phyloP scores from a whole-genome alignment of 1,139 yeast species.

The Nadsonia starkeyi-henricii region DNA sequence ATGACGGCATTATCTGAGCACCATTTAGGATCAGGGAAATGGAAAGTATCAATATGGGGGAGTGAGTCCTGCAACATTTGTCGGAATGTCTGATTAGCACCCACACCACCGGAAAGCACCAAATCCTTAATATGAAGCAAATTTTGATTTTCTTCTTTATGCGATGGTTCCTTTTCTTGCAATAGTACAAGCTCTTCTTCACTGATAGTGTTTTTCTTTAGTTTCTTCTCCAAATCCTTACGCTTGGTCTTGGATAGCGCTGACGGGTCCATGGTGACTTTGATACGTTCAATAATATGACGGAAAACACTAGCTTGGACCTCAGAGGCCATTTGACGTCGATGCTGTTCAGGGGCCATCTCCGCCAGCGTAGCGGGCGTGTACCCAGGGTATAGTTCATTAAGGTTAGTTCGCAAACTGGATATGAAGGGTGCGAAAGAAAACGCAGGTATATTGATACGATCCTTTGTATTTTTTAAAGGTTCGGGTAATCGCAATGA shows the following conservation, averaged over 20 bases:
- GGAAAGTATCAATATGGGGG: constrained; percentile 17
- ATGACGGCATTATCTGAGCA: constrained; percentile 94
- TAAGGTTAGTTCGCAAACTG: constrained; percentile 4
- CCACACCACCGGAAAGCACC: constrained; percentile 91
- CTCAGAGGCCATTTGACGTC: constrained; percentile 35
- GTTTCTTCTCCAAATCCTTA: background rate
- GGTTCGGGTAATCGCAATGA: background rate
- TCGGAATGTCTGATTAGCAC: constrained; percentile 55
- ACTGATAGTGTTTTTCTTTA: background rate
- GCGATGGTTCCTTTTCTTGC: no score
- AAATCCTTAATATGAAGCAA: constrained; percentile 6
- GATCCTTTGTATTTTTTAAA: background rate
- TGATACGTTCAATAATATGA: constrained; percentile 35
- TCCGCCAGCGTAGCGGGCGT: background rate
- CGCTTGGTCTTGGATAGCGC: background rate
- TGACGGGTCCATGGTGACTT: background rate
- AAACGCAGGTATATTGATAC: constrained; percentile 4
- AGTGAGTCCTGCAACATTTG: constrained; percentile 24
- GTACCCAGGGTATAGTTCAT: background rate
- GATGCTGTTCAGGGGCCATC: constrained; percentile 12
- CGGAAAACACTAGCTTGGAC: constrained; percentile 54
- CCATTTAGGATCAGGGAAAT: constrained; percentile 52
- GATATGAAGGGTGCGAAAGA: constrained; percentile 66
- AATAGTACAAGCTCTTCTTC: no score
- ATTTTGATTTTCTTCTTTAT: background rate